Conservation (phyloP, 805 yeast species). For the Starmerella asiatica region DNA sequence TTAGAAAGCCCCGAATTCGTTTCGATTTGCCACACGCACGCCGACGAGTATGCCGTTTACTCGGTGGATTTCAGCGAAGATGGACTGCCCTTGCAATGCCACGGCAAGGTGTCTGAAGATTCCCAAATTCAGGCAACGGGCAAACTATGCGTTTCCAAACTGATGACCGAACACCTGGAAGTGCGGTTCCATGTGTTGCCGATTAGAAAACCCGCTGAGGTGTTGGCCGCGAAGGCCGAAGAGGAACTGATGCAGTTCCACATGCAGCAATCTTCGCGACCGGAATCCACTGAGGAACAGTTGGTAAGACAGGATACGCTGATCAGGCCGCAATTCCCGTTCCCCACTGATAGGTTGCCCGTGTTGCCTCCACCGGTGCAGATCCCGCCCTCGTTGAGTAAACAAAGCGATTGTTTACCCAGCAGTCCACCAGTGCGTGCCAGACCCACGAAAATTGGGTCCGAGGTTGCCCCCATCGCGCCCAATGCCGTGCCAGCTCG, state of each 20-base stretch:
- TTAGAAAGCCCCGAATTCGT: conserved; percentile 29
- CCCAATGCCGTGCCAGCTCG: background rate
- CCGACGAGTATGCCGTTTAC: conserved; percentile 31
- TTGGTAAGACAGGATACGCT: background rate
- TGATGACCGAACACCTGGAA: conserved; percentile 11
- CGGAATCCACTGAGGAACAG: background rate
- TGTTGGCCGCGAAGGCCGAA: conserved; percentile 5
- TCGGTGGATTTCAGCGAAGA: conserved; percentile 30
- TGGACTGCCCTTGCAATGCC: conserved; percentile 30
- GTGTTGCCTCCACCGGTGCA: conserved; percentile 8
- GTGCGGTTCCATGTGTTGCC: conserved; percentile 15
- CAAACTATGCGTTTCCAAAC: conserved; percentile 5
- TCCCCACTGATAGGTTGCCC: conserved; percentile 1
- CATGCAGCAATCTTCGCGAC: background rate
- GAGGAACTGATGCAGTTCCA: background rate
- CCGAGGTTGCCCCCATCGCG: background rate
- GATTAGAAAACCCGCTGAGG: conserved; percentile 10
- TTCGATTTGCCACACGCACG: conserved; percentile 17
- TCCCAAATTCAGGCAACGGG: conserved; percentile 11
- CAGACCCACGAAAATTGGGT: conserved; percentile 5
- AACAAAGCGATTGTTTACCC: conserved; percentile 6
- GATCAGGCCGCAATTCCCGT: background rate
- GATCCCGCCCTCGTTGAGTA: conserved; percentile 4
- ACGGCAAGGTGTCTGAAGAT: conserved; percentile 26
- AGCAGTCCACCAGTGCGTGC: conserved; percentile 17